These are phyloP conservation scores for Scorias spongiosa DNA, from an alignment of 2,329 filamentous ascomycete species.

Conservation along the genomic window DNA sequence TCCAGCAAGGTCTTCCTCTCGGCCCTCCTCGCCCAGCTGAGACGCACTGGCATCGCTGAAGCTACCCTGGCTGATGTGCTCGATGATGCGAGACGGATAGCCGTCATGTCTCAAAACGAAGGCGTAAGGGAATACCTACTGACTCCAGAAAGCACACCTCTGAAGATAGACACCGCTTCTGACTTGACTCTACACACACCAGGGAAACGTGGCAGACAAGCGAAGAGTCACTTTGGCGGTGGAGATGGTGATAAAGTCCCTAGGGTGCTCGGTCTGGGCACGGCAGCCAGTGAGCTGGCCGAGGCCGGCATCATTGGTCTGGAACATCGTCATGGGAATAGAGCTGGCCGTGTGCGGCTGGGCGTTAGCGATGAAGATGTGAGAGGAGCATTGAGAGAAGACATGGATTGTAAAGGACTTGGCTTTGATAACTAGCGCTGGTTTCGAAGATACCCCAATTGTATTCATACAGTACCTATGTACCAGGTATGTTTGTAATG, in stretches of 20 bases:
- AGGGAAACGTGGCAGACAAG: conserved; percentile 17
- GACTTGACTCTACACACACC: conserved; percentile 18
- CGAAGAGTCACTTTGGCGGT: conserved; percentile 15
- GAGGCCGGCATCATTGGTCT: conserved; percentile 79
- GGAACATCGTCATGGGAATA: conserved; percentile 61
- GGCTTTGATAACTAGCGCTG: conserved; percentile 34
- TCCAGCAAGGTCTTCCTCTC: conserved; percentile 74
- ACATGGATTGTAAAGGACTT: conserved; percentile 69
- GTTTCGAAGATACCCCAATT: too few relatives aligned
- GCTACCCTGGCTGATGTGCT: conserved; percentile 78
- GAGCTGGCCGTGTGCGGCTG: conserved; percentile 74
- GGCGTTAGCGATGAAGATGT: conserved; percentile 85
- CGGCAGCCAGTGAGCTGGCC: conserved; percentile 66
- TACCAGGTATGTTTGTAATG: too few relatives aligned
- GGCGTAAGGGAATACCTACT: conserved; percentile 48
- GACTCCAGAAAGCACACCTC: conserved; percentile 22
- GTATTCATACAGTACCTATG: too few relatives aligned
- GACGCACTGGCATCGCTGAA: conserved; percentile 73
- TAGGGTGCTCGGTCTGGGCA: conserved; percentile 45
- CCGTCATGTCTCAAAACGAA: conserved; percentile 43
- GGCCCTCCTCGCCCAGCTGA: conserved; percentile 61
- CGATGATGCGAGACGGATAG: conserved; percentile 65
- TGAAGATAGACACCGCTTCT: conserved; percentile 14
- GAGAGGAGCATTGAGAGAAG: conserved; percentile 71
- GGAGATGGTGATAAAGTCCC: conserved; percentile 21